Percentiles rank a stretch among this genome's conserved stretches.
phyloP scores from a whole-genome alignment of 2,329 filamentous ascomycete species.

The Graphilbum fragrans region DNA sequence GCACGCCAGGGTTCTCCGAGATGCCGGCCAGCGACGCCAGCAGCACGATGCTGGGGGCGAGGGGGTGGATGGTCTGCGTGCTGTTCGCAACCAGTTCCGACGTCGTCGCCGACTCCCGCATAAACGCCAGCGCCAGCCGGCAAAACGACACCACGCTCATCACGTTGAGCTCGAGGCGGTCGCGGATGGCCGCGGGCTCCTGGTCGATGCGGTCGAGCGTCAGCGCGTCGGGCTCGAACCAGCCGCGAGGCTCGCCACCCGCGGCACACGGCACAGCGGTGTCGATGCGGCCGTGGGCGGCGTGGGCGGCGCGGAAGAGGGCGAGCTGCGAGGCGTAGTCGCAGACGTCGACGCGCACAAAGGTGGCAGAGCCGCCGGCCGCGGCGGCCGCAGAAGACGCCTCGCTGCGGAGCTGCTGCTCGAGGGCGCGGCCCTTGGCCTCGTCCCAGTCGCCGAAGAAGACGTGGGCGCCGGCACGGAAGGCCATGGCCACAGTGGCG shows the following conservation, averaged over 20 bases:
- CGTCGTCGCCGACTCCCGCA: conserved; percentile 17
- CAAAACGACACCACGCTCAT: conserved; percentile 32
- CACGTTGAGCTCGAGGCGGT: conserved; percentile 32
- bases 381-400: no score
- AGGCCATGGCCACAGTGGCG: no score
- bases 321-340: no score
- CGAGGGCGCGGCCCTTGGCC: no score
- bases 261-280: conserved; percentile 35
- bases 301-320: conserved; percentile 32
- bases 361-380: no score
- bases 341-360: no score
- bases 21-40: conserved; percentile 31
- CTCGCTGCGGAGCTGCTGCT: no score
- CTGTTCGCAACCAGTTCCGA: conserved; percentile 1
- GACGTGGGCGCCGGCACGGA: no score
- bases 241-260: conserved; percentile 25
- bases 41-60: conserved; percentile 15
- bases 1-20: conserved; percentile 30
- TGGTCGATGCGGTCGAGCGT: conserved; percentile 25
- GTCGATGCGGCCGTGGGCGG: conserved; percentile 32
- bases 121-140: conserved; percentile 34
- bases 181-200: conserved; percentile 21
- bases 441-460: no score
- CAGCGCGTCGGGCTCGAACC: conserved; percentile 28
- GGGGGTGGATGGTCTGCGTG: not conserved